Base-by-base conservation (phyloP, 2,329 filamentous ascomycete genomes). In the Penicillium sp. region DNA sequence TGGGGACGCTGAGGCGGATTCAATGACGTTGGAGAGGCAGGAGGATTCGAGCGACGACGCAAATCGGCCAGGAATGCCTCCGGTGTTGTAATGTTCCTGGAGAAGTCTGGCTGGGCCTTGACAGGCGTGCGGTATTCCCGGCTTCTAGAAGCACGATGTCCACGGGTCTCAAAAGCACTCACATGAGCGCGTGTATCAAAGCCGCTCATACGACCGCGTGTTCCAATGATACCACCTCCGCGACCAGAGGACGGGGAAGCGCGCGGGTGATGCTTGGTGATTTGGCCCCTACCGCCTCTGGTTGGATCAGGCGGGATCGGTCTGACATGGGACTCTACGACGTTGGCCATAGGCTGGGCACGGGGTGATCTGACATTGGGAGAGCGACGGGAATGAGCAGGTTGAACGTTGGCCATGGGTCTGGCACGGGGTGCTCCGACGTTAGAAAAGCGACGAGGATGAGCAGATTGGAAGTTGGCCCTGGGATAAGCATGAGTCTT, bases 171-270 rank as follows among this genome's bases (percentile, higher is more conserved):
- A 12, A n/a, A 18, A 2, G 15, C 15, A 23, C 20, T 23, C 20
- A 23, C 20, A 23, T 23, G 20, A 23, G 20, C 20, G 20, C 20
- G 2, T 23, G 20, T 23, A 2, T 23, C 8, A 28, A 8, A 6
- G 29, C 18, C 13, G 9, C 18, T 6, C 7, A n/a, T 12, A 9
- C 58, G 60, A 9, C 54, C 54, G 43, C 59, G 56, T 31, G 51
- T 58, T 7, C 63, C 64, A 28, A 49, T 47, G 20, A 58, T 55
- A 37, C 63, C 64, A 28, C 59, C 59, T 27, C 66, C 65, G 39
- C 60, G 59, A 6, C 60, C 61, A 44, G 20, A 9, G 9, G 48
- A 44, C 15, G 9, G 9, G 3, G 27, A n/a, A 7, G 24, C 18
- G 4, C 15, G 32, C n/a, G 48, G 42, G 20, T 46, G 12, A 18